Evolutionary conservation across 352 stramenopile species (phyloP), one percentile per base, ranked within the genome.

Genomic region (Globisporangium okanoganense): DNA sequence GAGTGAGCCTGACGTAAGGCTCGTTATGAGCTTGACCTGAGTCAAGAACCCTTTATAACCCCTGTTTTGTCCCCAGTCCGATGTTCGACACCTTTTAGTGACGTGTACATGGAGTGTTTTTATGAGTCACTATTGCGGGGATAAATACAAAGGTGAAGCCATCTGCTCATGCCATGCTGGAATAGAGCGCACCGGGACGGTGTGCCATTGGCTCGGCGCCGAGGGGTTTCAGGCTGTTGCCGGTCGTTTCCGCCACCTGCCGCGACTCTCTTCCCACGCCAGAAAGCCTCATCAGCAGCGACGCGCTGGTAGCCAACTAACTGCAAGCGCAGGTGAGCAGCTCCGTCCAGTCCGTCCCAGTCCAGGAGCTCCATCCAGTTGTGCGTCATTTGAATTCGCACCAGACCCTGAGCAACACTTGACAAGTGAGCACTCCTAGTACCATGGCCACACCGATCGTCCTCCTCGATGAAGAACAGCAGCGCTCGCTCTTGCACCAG

Each of bases 401-500:
- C 36, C 36, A 16, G 36, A 41, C n/a, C n/a, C n/a, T n/a, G n/a
- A n/a, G 16, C 13, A 41, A 13, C 36, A 41, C 36, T 41, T 41
- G 36, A 41, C 36, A 41, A 41, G 4, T 13, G 13, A 41, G 13
- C 36, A 41, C 5, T 13, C 36, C 36, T 5, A 41, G 36, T 33
- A 22, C 31, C 31, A 38, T 48, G 56, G 44, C 58, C 27, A 31
- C 22, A 25, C 53, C 61, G 20, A 56, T 89, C 59, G 48, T 86
- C 24, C 55, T 87, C 13, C 67, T 87, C 22, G 76, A 89, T 33
- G 76, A 87, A 20, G 70, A 89, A 27, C 73, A 86, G 72, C 73
- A 85, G 69, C 76, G 68, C 24, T 56, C 62, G 58, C 62, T 89
- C n/a, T 14, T 22, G 40, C 40, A 29, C 22, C 47, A 31, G 22